Evolutionary conservation across 2,329 filamentous ascomycete genomes (phyloP).

Genomic region (Microcera coccophila): DNA sequence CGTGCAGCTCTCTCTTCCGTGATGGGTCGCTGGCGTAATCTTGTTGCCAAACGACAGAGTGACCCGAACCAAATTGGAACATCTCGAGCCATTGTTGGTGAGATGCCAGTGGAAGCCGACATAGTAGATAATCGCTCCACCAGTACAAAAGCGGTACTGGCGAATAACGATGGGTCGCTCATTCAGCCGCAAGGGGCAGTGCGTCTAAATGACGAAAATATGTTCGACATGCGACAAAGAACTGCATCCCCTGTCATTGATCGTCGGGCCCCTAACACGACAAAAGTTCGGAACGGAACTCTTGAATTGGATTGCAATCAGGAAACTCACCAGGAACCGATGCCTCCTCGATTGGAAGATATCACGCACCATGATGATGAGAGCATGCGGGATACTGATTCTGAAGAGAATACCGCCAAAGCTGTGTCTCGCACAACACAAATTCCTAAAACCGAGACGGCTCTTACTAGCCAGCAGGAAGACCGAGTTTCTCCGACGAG

Average conservation of each 20-base stretch:
- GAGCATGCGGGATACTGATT: background rate
- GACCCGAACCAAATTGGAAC: background rate
- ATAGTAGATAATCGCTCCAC: too few relatives aligned
- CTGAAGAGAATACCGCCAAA: background rate
- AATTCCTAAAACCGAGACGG: background rate
- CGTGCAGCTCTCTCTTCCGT: slow-evolving; percentile 20
- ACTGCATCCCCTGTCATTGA: background rate
- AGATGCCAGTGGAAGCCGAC: background rate
- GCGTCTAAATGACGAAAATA: background rate
- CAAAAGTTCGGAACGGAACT: background rate
- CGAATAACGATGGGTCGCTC: background rate
- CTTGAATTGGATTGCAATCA: background rate
- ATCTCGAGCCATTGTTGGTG: background rate
- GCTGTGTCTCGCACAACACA: background rate
- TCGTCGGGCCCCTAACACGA: background rate
- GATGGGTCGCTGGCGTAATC: slow-evolving; percentile 23
- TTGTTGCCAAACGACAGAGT: slow-evolving; percentile 12
- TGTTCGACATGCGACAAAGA: background rate
- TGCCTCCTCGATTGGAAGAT: slow-evolving; percentile 2
- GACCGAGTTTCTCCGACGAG: background rate
- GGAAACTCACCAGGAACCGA: background rate
- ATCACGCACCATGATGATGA: slow-evolving; percentile 12
- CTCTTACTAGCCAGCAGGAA: background rate
- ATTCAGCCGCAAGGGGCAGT: background rate
- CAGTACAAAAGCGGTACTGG: too few relatives aligned